These are phyloP conservation scores for Solanum medicagineum DNA, from an alignment of 257 asterid species.

Conservation along the genomic window DNA sequence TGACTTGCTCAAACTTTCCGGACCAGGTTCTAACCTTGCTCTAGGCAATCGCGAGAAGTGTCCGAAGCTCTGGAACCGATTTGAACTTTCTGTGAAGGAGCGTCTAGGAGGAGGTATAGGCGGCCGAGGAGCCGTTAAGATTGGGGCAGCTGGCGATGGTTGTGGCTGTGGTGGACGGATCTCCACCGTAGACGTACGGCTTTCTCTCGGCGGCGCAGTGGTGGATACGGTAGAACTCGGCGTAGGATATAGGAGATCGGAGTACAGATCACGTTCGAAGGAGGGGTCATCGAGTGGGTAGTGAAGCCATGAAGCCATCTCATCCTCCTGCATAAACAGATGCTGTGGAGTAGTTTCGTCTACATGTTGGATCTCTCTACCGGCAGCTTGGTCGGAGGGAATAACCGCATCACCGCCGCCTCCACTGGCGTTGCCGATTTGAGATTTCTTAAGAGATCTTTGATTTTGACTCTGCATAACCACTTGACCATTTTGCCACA, in stretches of 20 bases:
- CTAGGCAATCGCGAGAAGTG: slow-evolving; percentile 45
- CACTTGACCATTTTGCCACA: slow-evolving; percentile 41
- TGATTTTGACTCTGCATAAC: slow-evolving; percentile 54
- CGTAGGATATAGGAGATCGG: slow-evolving; percentile 49
- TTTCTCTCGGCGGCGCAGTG: slow-evolving; percentile 3
- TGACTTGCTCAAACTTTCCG: slow-evolving; percentile 11
- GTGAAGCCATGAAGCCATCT: slow-evolving; percentile 86
- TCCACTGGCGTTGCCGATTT: slow-evolving; percentile 2
- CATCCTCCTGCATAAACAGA: slow-evolving; percentile 78
- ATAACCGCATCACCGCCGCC: slow-evolving; percentile 9
- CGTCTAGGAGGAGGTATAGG: slow-evolving; percentile 6
- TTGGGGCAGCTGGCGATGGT: background rate
- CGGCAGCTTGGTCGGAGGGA: slow-evolving; percentile 13
- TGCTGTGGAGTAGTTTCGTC: slow-evolving; percentile 20
- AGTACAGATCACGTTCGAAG: slow-evolving; percentile 54
- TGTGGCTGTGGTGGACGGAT: slow-evolving; percentile 23
- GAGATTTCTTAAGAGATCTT: slow-evolving; percentile 22
- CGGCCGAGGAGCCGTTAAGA: slow-evolving; percentile 6
- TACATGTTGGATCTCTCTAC: slow-evolving; percentile 34
- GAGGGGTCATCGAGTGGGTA: slow-evolving; percentile 61
- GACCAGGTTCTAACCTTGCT: slow-evolving; percentile 23
- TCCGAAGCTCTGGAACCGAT: slow-evolving; percentile 25
- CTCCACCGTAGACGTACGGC: slow-evolving; percentile 15
- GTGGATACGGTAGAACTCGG: slow-evolving; percentile 17
- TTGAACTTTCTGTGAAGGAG: slow-evolving; percentile 3